These are phyloP conservation scores for Uronychia setigera DNA, from an alignment of 73 alveolate genomes.

Conservation along the genomic window DNA sequence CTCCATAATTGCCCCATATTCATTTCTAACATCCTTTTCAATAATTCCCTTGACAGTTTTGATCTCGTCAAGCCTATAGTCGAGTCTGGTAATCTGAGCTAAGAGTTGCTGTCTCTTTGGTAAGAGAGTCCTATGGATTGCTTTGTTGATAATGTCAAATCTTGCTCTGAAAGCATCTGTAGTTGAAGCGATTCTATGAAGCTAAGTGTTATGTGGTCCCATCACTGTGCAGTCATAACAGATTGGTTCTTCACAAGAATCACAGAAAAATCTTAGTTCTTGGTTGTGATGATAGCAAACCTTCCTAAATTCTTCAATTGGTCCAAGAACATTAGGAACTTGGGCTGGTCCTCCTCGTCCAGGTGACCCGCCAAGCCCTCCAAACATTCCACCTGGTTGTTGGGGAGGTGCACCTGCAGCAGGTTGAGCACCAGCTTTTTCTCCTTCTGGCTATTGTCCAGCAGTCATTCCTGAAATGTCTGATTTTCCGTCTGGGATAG, in stretches of 20 bases:
- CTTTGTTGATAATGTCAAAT: constrained; percentile 73
- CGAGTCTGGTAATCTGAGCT: constrained; percentile 87
- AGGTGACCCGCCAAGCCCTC: neutral
- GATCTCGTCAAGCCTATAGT: constrained; percentile 90
- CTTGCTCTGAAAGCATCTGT: constrained; percentile 93
- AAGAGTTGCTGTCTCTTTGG: constrained; percentile 90
- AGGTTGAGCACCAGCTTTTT: neutral
- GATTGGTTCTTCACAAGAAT: constrained; percentile 94
- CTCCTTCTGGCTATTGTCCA: neutral
- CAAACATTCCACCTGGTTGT: neutral
- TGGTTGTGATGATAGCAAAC: constrained; percentile 74
- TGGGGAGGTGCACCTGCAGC: neutral
- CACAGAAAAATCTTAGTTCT: constrained; percentile 87
- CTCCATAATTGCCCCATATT: constrained; percentile 95
- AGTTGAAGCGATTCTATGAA: constrained; percentile 87
- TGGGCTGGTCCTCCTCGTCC: constrained; percentile 3
- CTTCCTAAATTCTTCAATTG: constrained; percentile 21
- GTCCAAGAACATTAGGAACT: neutral
- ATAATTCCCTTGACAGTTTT: constrained; percentile 90
- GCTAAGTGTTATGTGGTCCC: constrained; percentile 97
- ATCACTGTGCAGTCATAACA: constrained; percentile 95
- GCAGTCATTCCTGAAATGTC: neutral
- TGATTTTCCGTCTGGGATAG: neutral
- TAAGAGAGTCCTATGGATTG: constrained; percentile 79
- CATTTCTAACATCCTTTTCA: constrained; percentile 93